phyloP scores from a whole-genome alignment of 352 stramenopile genomes.

The Phytophthora quininea region DNA sequence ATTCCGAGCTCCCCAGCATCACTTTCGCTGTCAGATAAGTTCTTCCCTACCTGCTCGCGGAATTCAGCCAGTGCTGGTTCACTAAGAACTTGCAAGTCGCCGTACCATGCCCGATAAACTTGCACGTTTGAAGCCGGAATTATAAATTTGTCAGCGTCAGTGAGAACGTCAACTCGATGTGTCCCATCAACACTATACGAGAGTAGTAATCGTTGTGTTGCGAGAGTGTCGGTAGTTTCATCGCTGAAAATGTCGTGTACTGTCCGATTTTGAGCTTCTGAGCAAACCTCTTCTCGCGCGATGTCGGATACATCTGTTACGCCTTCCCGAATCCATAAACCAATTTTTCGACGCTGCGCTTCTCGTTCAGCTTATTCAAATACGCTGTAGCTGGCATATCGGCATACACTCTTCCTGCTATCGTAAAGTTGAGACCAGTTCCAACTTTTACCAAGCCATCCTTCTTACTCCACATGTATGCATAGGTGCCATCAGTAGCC shows the following conservation, averaged over 20 bases:
- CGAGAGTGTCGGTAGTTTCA: not conserved
- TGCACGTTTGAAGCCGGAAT: constrained; percentile 7
- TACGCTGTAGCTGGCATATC: constrained; percentile 36
- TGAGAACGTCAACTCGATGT: constrained; percentile 32
- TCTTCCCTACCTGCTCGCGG: constrained; percentile 18
- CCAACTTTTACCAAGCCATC: constrained; percentile 68
- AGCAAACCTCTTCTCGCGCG: constrained; percentile 19
- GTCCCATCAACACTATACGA: constrained; percentile 20
- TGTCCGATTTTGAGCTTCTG: not conserved
- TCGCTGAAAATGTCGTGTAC: constrained; percentile 29
- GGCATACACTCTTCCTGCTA: constrained; percentile 72
- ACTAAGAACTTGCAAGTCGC: constrained; percentile 50
- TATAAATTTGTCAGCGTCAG: constrained; percentile 37
- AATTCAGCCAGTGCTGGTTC: constrained; percentile 35
- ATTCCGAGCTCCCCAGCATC: constrained; percentile 15
- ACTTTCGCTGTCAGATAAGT: constrained; percentile 2
- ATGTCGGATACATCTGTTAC: constrained; percentile 42
- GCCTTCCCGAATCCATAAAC: constrained; percentile 47
- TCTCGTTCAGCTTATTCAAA: constrained; percentile 26
- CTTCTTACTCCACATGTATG: constrained; percentile 60
- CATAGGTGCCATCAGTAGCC: constrained; percentile 67
- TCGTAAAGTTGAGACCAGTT: constrained; percentile 73
- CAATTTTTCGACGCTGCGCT: constrained; percentile 22
- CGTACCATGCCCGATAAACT: constrained; percentile 54
- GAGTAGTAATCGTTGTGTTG: constrained; percentile 31